phyloP scores from a whole-genome alignment of 2,329 filamentous ascomycete genomes.

The Neofusicoccum cordaticola region DNA sequence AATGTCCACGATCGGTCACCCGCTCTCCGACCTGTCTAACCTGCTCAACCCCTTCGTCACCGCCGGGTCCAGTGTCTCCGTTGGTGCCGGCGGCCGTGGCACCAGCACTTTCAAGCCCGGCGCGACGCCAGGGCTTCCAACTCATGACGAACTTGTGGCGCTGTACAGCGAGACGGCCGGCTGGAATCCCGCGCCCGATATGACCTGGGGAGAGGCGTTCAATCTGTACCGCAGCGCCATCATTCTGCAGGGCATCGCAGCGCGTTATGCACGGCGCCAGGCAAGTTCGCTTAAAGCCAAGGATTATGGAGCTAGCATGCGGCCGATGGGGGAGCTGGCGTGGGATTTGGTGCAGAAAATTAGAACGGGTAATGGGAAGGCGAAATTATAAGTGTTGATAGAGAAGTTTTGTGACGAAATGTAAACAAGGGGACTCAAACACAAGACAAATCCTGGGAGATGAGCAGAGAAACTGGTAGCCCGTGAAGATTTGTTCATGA shows the following conservation, averaged over 20 bases:
- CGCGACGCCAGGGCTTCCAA: constrained; percentile 64
- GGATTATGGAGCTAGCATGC: constrained; percentile 67
- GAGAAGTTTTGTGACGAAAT: background rate
- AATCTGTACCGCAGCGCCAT: constrained; percentile 58
- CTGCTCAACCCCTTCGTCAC: constrained; percentile 54
- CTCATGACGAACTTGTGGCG: constrained; percentile 54
- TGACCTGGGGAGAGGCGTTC: constrained; percentile 65
- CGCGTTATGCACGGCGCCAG: constrained; percentile 78
- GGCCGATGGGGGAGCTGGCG: constrained; percentile 71
- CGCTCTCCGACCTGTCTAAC: constrained; percentile 86
- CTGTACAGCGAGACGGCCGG: constrained; percentile 69
- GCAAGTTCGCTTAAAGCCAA: constrained; percentile 82
- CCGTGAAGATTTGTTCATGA: background rate
- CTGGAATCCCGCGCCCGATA: constrained; percentile 64
- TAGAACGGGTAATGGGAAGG: constrained; percentile 39
- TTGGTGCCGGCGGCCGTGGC: constrained; percentile 30
- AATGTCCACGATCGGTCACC: constrained; percentile 97
- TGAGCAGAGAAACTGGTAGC: background rate
- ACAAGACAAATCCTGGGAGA: background rate
- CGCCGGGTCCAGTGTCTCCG: constrained; percentile 36
- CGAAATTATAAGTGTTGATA: constrained; percentile 29
- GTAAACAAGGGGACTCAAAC: background rate
- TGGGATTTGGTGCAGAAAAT: constrained; percentile 67
- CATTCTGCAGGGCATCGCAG: constrained; percentile 87
- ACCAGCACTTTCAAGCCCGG: constrained; percentile 59